Percentiles rank a stretch among this genome's conserved stretches.
Conservation (phyloP, 306 rosid species). For the Lathyrus sativus region DNA sequence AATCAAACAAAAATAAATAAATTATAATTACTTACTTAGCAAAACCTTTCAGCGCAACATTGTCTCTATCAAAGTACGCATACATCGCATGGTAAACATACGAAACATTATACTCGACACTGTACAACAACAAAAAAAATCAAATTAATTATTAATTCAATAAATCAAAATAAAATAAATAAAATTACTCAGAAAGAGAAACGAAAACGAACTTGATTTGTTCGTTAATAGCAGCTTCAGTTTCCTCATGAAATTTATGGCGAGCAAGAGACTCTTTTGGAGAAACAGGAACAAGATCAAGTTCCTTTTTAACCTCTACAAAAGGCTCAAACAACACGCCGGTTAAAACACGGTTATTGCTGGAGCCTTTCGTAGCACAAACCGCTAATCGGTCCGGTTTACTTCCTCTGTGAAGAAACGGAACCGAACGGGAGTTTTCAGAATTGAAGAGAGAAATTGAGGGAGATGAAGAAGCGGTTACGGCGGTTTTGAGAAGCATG, state of each 20-base stretch:
- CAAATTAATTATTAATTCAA: background rate
- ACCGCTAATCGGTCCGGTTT: slow-evolving; percentile 30
- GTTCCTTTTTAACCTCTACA: slow-evolving; percentile 92
- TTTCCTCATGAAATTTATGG: slow-evolving; percentile 55
- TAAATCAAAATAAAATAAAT: background rate
- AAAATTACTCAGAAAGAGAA: background rate
- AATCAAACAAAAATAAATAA: background rate
- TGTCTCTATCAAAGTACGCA: slow-evolving; percentile 94
- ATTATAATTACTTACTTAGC: slow-evolving; percentile 66
- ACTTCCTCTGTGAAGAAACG: slow-evolving; percentile 31
- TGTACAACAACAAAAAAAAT: slow-evolving; percentile 27
- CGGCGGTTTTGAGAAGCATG: slow-evolving; percentile 61
- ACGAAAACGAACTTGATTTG: slow-evolving; percentile 74
- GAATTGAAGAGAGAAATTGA: slow-evolving; percentile 46
- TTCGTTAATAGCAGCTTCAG: slow-evolving; percentile 83
- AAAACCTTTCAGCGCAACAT: slow-evolving; percentile 88
- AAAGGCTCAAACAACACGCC: slow-evolving; percentile 94
- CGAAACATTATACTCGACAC: slow-evolving; percentile 97
- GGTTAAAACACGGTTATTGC: slow-evolving; percentile 51
- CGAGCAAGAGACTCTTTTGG: slow-evolving; percentile 84
- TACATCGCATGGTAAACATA: slow-evolving; percentile 88
- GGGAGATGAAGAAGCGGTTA: slow-evolving; percentile 22
- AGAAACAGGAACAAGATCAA: slow-evolving; percentile 72
- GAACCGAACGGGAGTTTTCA: slow-evolving; percentile 34
- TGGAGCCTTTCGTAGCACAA: slow-evolving; percentile 58